Evolutionary conservation across 2,329 filamentous ascomycete genomes (phyloP).

Genomic region (Fusarium floridanum): DNA sequence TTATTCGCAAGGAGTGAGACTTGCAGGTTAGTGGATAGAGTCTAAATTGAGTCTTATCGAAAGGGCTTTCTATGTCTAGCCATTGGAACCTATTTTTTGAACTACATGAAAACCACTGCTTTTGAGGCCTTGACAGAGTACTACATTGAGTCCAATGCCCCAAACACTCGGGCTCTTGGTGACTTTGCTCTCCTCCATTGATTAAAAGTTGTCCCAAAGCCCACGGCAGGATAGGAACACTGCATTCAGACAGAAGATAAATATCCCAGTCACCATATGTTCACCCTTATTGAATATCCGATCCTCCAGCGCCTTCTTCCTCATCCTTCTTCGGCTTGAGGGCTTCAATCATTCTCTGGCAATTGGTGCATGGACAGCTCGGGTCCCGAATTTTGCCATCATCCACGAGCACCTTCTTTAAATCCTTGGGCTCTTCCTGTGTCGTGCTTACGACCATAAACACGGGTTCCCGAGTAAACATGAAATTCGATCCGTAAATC

Average conservation of each 20-base stretch:
- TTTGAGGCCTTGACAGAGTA: not conserved
- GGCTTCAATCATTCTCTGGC: not conserved
- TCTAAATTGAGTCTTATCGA: not conserved
- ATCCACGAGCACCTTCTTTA: not conserved
- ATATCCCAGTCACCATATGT: not conserved
- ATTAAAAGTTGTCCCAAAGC: not conserved
- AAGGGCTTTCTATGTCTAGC: not conserved
- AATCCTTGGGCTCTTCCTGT: not conserved
- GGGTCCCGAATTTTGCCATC: not conserved
- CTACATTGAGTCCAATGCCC: not conserved
- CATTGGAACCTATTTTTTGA: not conserved
- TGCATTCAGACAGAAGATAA: not conserved
- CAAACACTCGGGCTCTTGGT: not conserved
- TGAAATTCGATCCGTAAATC: not conserved
- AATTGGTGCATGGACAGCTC: not conserved
- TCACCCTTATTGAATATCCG: too few species aligned
- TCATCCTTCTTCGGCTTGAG: not conserved
- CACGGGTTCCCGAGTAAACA: not conserved
- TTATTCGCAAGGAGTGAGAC: constrained; percentile 26
- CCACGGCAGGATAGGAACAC: not conserved
- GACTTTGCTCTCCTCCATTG: not conserved
- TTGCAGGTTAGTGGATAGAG: not conserved
- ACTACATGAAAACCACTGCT: not conserved
- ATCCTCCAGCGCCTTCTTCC: not conserved
- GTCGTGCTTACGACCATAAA: not conserved